phyloP scores from a whole-genome alignment of 352 stramenopile genomes.

The Globisporangium megalacanthum region DNA sequence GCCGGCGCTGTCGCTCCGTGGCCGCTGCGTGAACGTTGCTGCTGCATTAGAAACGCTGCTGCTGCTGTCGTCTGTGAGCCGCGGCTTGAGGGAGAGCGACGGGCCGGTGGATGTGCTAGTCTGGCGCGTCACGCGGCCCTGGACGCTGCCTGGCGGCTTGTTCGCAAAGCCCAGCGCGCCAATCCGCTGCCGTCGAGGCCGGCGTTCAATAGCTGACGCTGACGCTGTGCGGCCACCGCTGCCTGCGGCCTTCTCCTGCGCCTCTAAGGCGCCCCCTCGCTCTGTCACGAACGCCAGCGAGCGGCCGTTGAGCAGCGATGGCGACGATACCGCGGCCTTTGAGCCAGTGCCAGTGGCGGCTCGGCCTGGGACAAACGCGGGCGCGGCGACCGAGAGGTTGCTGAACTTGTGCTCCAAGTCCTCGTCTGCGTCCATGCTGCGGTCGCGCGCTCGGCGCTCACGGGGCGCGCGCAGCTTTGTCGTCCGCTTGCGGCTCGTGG shows the following conservation, averaged over 20 bases:
- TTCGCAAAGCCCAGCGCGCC: conserved; percentile 32
- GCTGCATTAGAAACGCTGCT: neutral
- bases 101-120: conserved; percentile 4
- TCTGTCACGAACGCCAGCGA: conserved; percentile 57
- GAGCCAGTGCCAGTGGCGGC: neutral
- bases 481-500: conserved; percentile 10
- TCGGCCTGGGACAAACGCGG: conserved; percentile 41
- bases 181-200: conserved; percentile 50
- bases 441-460: conserved; percentile 52
- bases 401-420: conserved; percentile 66
- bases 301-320: conserved; percentile 13
- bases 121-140: conserved; percentile 12
- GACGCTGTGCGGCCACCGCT: conserved; percentile 2
- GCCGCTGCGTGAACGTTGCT: conserved; percentile 13
- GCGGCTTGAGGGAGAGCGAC: conserved; percentile 28
- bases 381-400: conserved; percentile 43
- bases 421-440: conserved; percentile 43
- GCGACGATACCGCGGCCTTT: too few species aligned
- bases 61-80: conserved; percentile 16
- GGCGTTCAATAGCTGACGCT: conserved; percentile 17
- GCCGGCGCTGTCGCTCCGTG: conserved; percentile 36
- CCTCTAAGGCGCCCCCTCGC: conserved; percentile 6
- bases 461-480: conserved; percentile 60
- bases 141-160: conserved; percentile 7
- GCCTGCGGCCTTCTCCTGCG: conserved; percentile 4